These are phyloP conservation scores for Pseudevernia furfuracea DNA, from an alignment of 495 filamentous ascomycete species.

Conservation along the genomic window DNA sequence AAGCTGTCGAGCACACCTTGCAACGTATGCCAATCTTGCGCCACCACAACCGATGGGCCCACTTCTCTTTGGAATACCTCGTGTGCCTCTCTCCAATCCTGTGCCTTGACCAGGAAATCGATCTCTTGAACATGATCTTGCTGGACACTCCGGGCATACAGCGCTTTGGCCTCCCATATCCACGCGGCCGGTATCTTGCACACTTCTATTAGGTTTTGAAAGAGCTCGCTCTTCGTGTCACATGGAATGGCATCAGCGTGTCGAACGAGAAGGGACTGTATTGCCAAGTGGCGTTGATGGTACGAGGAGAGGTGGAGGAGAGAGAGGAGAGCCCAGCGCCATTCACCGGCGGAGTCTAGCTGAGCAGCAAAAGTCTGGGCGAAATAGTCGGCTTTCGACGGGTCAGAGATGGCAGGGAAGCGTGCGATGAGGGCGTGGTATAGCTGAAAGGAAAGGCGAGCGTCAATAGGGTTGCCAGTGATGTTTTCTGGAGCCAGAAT, in stretches of 20 bases:
- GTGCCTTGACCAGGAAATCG: constrained; percentile 65
- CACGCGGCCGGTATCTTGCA: constrained; percentile 63
- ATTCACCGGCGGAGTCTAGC: constrained; percentile 58
- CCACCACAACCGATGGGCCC: constrained; percentile 70
- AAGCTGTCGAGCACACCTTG: constrained; percentile 61
- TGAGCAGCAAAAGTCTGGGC: constrained; percentile 65
- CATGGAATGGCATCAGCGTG: constrained; percentile 51
- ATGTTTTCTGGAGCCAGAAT: constrained; percentile 49
- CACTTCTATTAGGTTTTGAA: constrained; percentile 49
- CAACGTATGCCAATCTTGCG: constrained; percentile 60
- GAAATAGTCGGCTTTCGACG: constrained; percentile 52
- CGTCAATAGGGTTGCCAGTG: constrained; percentile 59
- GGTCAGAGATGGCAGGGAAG: constrained; percentile 34
- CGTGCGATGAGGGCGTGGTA: constrained; percentile 49
- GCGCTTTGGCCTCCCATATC: constrained; percentile 83
- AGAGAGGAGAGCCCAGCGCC: constrained; percentile 63
- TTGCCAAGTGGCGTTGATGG: constrained; percentile 52
- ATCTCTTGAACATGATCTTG: constrained; percentile 60
- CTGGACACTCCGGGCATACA: constrained; percentile 62
- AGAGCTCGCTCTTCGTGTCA: constrained; percentile 44
- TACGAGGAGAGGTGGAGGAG: constrained; percentile 65
- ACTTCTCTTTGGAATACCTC: constrained; percentile 68
- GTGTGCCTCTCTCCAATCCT: constrained; percentile 73
- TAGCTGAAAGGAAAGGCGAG: constrained; percentile 77
- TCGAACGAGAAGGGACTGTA: constrained; percentile 46